These are phyloP conservation scores for Neonectria coccinea DNA, from an alignment of 2,329 filamentous ascomycete genomes.

Conservation along the genomic window DNA sequence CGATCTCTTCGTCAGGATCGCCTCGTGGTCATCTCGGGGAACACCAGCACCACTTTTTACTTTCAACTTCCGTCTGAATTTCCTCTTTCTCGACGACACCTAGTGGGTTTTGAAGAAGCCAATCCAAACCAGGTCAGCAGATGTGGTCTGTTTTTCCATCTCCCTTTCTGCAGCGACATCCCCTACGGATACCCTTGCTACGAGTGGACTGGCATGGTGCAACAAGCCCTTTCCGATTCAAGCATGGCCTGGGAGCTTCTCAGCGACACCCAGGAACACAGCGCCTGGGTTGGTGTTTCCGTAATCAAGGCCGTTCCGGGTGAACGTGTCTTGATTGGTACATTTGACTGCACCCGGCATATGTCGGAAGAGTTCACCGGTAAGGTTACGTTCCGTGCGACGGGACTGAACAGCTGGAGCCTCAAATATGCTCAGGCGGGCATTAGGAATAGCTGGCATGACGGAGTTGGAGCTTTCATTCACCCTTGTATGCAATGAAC, in stretches of 20 bases:
- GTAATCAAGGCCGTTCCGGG: conserved; percentile 20
- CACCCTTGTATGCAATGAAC: not conserved
- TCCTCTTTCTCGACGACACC: not conserved
- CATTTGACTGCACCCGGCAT: conserved; percentile 16
- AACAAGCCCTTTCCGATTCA: conserved; percentile 17
- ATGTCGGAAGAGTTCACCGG: conserved; percentile 3
- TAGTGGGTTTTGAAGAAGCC: not conserved
- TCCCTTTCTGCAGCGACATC: conserved; percentile 26
- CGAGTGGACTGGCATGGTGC: conserved; percentile 23
- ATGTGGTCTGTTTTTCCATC: conserved; percentile 25
- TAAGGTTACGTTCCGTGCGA: conserved; percentile 15
- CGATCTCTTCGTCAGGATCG: conserved; percentile 11
- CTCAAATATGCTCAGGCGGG: conserved; percentile 20
- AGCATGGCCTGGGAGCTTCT: conserved; percentile 22
- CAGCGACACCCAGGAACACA: conserved; percentile 7
- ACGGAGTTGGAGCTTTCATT: conserved; percentile 22
- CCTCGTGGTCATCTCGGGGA: conserved; percentile 21
- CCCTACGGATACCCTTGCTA: conserved; percentile 22
- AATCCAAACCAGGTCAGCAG: not conserved
- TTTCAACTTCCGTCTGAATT: conserved; percentile 19
- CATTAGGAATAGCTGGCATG: conserved; percentile 18
- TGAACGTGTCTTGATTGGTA: conserved; percentile 15
- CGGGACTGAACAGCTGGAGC: conserved; percentile 16
- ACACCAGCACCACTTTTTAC: conserved; percentile 21
- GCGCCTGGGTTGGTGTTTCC: conserved; percentile 7